phyloP scores from a whole-genome alignment of 441 rosid species.

The Syzygium syzygioides region DNA sequence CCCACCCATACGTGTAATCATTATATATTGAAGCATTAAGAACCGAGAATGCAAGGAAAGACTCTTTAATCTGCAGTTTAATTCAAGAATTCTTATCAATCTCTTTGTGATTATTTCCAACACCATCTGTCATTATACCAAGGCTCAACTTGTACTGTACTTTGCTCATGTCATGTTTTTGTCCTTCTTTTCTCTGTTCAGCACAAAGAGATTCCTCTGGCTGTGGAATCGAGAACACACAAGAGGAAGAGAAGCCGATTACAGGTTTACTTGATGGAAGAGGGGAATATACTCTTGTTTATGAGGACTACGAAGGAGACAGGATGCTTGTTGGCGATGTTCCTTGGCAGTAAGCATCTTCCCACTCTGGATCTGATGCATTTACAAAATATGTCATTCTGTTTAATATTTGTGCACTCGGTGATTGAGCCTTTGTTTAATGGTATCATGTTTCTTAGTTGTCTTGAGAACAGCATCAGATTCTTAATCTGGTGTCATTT shows the following conservation, averaged over 20 bases:
- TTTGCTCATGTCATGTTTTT: neutral
- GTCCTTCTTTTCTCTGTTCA: neutral
- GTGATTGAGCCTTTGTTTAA: neutral
- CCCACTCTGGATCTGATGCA: neutral
- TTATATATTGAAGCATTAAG: neutral
- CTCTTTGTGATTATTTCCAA: neutral
- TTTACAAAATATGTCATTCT: neutral
- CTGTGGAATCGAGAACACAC: neutral
- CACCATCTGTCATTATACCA: neutral
- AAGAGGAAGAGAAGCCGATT: constrained; percentile 13
- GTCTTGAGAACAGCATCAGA: neutral
- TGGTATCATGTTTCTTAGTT: neutral
- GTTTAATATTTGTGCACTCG: neutral
- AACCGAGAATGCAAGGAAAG: neutral
- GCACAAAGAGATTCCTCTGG: constrained; percentile 12
- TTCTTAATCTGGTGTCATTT: neutral
- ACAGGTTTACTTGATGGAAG: constrained; percentile 13
- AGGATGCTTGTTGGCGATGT: constrained; percentile 94
- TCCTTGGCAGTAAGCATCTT: constrained; percentile 73
- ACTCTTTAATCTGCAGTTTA: neutral
- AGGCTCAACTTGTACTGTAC: neutral
- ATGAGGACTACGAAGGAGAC: constrained; percentile 81
- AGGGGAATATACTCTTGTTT: constrained; percentile 65
- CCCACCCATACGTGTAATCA: neutral
- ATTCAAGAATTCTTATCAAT: neutral